Evolutionary conservation across 305 asterid species (phyloP), one percentile per base, ranked within the genome.

Genomic region (Fraxinus platypoda): DNA sequence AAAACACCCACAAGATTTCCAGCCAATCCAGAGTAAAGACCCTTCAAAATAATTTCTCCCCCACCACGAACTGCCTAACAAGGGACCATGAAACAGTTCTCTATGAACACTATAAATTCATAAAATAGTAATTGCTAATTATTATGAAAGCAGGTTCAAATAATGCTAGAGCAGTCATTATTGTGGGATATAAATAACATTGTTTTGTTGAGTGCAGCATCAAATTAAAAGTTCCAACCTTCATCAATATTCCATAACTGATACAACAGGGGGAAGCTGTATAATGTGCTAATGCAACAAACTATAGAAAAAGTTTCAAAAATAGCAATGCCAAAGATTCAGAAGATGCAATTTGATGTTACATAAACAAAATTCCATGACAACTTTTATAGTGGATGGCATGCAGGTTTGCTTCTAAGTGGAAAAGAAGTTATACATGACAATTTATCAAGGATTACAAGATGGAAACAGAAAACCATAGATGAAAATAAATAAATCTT

Each of bases 1-100:
- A 92, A 84, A 77, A 90, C 97, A 33, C 97, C 94, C 62, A 76
- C 88, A 74, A 92, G 91, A 89, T 92, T 92, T 84, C 93, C 97
- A 78, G 92, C 89, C 89, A 91, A 82, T 72, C 97, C 97, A 25
- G 94, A 91, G 89, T 92, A 92, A 71, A 92, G 94, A 41, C 94
- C 93, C 87, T 87, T 90, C 81, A 87, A 84, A 80, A 90, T 77
- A 70, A 92, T 88, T 84, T 90, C 81, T 82, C 89, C 94, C 64
- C 94, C 95, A 70, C 91, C 94, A 88, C 82, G 91, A 84, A 88
- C 97, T 91, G 92, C 90, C 89, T 80, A 83, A 81, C 83, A 79
- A 35, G 74, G 78, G 85, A 80, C 82, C 85, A 68, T 30, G 74
- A 74, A 87, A 23, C 52, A 46, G 59, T 46, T 62, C 80, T 59